Evolutionary conservation across 495 filamentous ascomycete genomes (phyloP).

Genomic region (Penicillium bovifimosum): DNA sequence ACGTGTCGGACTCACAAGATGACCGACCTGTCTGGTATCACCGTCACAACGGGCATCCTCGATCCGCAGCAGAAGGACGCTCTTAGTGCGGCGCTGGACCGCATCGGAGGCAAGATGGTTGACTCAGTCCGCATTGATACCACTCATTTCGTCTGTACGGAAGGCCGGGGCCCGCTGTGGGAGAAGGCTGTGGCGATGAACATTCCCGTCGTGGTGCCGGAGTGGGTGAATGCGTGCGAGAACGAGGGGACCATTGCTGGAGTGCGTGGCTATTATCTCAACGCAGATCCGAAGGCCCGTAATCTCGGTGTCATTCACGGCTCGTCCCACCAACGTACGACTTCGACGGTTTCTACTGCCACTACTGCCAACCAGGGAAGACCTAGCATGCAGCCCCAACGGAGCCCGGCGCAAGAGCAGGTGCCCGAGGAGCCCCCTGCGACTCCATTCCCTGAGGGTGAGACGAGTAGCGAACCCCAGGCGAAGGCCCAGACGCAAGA

Average conservation of each 20-base stretch:
- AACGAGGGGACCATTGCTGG: constrained; percentile 87
- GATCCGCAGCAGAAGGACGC: constrained; percentile 68
- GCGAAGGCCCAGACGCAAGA: constrained; percentile 22
- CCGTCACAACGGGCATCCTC: constrained; percentile 85
- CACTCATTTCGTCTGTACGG: constrained; percentile 98
- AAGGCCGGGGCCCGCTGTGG: constrained; percentile 84
- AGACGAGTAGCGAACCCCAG: constrained; percentile 29
- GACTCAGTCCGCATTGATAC: constrained; percentile 94
- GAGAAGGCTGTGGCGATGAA: constrained; percentile 97
- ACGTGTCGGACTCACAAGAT: constrained; percentile 93
- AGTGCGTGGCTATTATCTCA: constrained; percentile 91
- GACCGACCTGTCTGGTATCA: constrained; percentile 95
- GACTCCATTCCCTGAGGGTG: constrained; percentile 41
- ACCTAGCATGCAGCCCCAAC: constrained; percentile 19
- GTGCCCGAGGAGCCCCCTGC: constrained; percentile 31
- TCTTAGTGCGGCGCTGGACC: constrained; percentile 67
- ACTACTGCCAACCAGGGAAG: constrained; percentile 25
- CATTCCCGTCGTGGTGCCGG: constrained; percentile 94
- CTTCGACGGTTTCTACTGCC: constrained; percentile 26
- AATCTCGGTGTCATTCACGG: constrained; percentile 48
- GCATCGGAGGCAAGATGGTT: constrained; percentile 88
- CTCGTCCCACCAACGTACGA: constrained; percentile 40
- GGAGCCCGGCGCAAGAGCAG: constrained; percentile 17
- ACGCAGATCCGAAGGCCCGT: constrained; percentile 68
- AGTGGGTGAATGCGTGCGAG: constrained; percentile 96